These are phyloP conservation scores for Pleurozium schreberi DNA, from an alignment of 225 moss, liverwort and hornwort genomes.

Conservation along the genomic window DNA sequence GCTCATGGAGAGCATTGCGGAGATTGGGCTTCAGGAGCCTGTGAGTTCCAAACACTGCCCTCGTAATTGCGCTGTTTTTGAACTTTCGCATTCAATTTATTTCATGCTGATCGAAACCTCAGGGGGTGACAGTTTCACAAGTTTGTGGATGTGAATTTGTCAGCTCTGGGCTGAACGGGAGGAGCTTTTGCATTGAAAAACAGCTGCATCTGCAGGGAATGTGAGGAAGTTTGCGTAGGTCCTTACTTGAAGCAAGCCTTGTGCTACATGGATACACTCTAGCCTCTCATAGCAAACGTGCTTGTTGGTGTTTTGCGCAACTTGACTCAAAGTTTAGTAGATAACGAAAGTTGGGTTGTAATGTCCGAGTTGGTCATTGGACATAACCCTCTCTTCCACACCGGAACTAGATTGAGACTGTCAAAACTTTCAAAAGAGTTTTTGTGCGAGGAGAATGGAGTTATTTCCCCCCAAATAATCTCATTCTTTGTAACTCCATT, in stretches of 20 bases:
- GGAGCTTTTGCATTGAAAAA: not conserved
- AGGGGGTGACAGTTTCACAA: too few species aligned
- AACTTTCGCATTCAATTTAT: not conserved
- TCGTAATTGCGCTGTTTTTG: not conserved
- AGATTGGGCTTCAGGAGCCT: conserved; percentile 88
- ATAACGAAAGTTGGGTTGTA: not conserved
- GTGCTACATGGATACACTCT: not conserved
- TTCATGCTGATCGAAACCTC: not conserved
- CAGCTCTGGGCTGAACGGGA: not conserved
- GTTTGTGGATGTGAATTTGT: not conserved
- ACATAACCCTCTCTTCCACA: not conserved
- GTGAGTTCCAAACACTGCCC: conserved; percentile 21
- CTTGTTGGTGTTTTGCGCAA: not conserved
- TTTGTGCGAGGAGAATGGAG: not conserved
- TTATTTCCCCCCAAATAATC: not conserved
- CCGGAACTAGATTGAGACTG: not conserved
- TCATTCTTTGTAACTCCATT: not conserved
- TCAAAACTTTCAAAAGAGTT: not conserved
- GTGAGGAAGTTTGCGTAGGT: not conserved
- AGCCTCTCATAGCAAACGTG: not conserved
- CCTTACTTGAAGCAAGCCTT: not conserved
- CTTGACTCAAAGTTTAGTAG: not conserved
- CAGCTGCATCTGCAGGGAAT: too few species aligned
- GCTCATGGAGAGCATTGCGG: conserved; percentile 87
- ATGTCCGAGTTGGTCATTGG: too few species aligned